Evolutionary conservation across 352 stramenopile genomes (phyloP), one percentile per base, ranked within the genome.

Genomic region (Phytophthora sojae): DNA sequence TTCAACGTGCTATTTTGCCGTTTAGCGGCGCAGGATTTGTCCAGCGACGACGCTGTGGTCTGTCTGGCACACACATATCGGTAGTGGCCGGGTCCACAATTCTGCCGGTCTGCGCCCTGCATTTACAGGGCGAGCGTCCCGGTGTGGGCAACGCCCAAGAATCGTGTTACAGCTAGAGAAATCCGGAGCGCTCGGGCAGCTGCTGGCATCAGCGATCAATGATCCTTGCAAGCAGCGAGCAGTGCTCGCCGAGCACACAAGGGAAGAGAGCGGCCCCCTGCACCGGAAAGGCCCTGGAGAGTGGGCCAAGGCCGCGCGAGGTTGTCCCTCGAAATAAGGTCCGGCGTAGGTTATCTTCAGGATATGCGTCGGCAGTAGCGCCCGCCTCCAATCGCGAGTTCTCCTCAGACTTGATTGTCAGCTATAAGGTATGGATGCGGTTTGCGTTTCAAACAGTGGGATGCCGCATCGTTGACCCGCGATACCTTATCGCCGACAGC

Each of bases 151-250:
- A 14, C 14, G 21, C 26, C 63, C 39, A 62, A 50, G 39, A 19
- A 47, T 66, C 26, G 37, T 35, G 52, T 62, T 57, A n/a, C n/a
- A 35, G 57, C 55, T 29, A n/a, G 19, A 19, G 66, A 67, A 67
- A 73, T 73, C 37, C 66, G 66, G 66, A 69, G 45, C 47, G 53
- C 26, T 4, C 0, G 19, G 42, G 55, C 66, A 73, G 66, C 66
- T 69, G 66, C 65, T 73, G 64, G 30, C 65, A 61, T 55, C 56
- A 59, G 56, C 64, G 65, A 61, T 61, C 65, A 51, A 45, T 39
- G 52, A 67, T 55, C 39, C 51, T 47, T 62, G 62, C 53, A 54
- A 56, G 57, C 57, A 29, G 32, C 25, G 25, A 29, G n/a, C n/a
- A n/a, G n/a, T n/a, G n/a, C n/a, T n/a, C n/a, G n/a, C n/a, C n/a